phyloP scores from a whole-genome alignment of 2,329 filamentous ascomycete species.

The Nemania diffusa region DNA sequence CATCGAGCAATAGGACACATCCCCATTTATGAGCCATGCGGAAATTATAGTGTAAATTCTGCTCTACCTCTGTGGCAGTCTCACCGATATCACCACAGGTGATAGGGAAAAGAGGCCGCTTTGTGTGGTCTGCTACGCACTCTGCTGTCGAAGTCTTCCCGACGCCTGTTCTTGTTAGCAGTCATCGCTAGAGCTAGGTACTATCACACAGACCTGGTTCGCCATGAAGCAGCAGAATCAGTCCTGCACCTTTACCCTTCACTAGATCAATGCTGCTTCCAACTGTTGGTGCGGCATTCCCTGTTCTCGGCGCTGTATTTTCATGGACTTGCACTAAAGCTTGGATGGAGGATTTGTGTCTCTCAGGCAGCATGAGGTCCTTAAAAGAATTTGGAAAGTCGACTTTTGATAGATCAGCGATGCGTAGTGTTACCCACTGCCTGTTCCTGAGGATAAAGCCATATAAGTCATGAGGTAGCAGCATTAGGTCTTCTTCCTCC shows the following conservation, averaged over 20 bases:
- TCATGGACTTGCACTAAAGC: slow-evolving; percentile 30
- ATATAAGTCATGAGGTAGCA: slow-evolving; percentile 13
- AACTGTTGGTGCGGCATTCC: neutral
- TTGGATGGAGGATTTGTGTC: slow-evolving; percentile 27
- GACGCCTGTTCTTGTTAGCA: slow-evolving; percentile 18
- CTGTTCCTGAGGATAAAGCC: slow-evolving; percentile 21
- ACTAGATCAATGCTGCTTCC: slow-evolving; percentile 28
- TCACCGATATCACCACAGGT: slow-evolving; percentile 33
- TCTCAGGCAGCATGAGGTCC: slow-evolving; percentile 24
- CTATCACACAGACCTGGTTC: slow-evolving; percentile 27
- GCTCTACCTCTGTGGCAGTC: slow-evolving; percentile 24
- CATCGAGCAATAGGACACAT: slow-evolving; percentile 27
- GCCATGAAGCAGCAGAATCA: slow-evolving; percentile 32
- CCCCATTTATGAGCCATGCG: slow-evolving; percentile 29
- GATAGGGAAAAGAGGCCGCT: slow-evolving; percentile 32
- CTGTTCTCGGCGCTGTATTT: neutral
- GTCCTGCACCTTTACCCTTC: slow-evolving; percentile 28
- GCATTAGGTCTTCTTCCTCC: slow-evolving; percentile 19
- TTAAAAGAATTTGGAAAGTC: slow-evolving; percentile 21
- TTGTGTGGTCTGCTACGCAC: slow-evolving; percentile 33
- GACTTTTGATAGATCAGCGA: slow-evolving; percentile 12
- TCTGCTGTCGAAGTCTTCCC: slow-evolving; percentile 34
- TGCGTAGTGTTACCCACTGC: slow-evolving; percentile 20
- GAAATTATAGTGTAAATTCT: slow-evolving; percentile 24
- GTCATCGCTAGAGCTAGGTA: neutral